Evolutionary conservation across 257 asterid genomes (phyloP).

Genomic region (Vinca minor): DNA sequence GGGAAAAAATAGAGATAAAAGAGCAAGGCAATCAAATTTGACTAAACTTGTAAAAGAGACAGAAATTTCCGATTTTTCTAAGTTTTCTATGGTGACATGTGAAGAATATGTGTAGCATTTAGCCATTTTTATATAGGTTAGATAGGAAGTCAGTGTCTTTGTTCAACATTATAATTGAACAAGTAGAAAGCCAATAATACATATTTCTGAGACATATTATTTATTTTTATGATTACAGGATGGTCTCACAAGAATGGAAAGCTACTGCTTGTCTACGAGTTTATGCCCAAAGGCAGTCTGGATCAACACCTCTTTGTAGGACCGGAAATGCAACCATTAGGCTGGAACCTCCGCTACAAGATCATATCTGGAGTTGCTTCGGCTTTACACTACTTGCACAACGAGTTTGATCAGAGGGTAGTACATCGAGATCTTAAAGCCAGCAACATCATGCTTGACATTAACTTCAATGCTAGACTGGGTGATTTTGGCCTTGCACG

Average conservation of each 20-base stretch:
- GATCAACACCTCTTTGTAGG: conserved; percentile 69
- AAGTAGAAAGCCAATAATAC: not conserved
- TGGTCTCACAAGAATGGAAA: conserved; percentile 94
- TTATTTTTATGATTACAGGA: conserved; percentile 37
- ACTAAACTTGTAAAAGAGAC: not conserved
- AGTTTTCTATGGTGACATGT: not conserved
- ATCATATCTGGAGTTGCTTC: conserved; percentile 72
- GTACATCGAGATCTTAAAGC: conserved; percentile 89
- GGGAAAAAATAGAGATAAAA: not conserved
- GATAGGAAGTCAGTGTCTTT: too few relatives aligned
- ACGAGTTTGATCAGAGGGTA: conserved; percentile 74
- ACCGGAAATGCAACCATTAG: conserved; percentile 33
- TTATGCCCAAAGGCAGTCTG: conserved; percentile 91
- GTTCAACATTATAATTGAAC: not conserved
- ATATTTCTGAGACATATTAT: conserved; percentile 17
- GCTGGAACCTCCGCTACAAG: conserved; percentile 61
- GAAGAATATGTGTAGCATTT: not conserved
- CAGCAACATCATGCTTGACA: conserved; percentile 87
- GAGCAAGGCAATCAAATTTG: not conserved
- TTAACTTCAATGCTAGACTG: conserved; percentile 67
- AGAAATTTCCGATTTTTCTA: not conserved
- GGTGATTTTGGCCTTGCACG: conserved; percentile 97
- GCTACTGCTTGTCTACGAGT: conserved; percentile 73
- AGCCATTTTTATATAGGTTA: not conserved
- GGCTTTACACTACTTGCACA: conserved; percentile 80